Percentiles rank a stretch among this genome's conserved stretches.
phyloP scores from a whole-genome alignment of 116 monocot species.

The Thalassia testudinum region DNA sequence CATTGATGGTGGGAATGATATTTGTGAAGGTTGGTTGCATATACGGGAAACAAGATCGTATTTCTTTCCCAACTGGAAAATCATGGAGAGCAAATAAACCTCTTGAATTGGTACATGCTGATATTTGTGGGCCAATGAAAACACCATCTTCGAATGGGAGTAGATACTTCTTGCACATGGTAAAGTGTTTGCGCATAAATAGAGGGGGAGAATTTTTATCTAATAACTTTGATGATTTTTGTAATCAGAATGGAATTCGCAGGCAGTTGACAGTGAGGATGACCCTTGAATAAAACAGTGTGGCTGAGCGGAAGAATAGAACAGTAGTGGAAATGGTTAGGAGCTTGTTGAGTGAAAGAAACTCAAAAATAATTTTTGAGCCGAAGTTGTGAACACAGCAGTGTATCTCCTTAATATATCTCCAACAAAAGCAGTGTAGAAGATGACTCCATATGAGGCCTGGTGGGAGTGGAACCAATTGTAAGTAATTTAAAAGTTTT shows the following conservation, averaged over 20 bases:
- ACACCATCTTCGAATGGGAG: constrained; percentile 6
- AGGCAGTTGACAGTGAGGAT: constrained; percentile 4
- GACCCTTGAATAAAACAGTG: constrained; percentile 2
- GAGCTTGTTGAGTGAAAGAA: constrained; percentile 3
- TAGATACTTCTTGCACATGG: constrained; percentile 5
- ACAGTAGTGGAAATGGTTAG: constrained; percentile 1
- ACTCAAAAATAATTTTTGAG: constrained; percentile 5
- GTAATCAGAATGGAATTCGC: constrained; percentile 1
- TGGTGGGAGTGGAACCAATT: not conserved
- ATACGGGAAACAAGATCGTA: constrained; percentile 6
- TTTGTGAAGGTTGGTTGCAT: too few species aligned
- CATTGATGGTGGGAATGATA: too few species aligned
- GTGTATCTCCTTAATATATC: constrained; percentile 3
- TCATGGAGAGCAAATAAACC: constrained; percentile 5
- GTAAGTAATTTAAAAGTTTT: constrained; percentile 2
- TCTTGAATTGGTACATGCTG: constrained; percentile 9
- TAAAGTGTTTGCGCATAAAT: constrained; percentile 1
- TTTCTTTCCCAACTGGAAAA: constrained; percentile 1
- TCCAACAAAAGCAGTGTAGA: constrained; percentile 2
- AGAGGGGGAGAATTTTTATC: constrained; percentile 11
- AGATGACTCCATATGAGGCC: constrained; percentile 1
- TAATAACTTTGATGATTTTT: constrained; percentile 5
- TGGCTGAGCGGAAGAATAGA: constrained; percentile 3
- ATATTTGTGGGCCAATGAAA: constrained; percentile 6
- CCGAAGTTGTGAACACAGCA: not conserved